A percentile compares a stretch with the other conserved stretches of the same genome.
Conservation (phyloP, 345 rosid genomes). For the Brassica cretica region DNA sequence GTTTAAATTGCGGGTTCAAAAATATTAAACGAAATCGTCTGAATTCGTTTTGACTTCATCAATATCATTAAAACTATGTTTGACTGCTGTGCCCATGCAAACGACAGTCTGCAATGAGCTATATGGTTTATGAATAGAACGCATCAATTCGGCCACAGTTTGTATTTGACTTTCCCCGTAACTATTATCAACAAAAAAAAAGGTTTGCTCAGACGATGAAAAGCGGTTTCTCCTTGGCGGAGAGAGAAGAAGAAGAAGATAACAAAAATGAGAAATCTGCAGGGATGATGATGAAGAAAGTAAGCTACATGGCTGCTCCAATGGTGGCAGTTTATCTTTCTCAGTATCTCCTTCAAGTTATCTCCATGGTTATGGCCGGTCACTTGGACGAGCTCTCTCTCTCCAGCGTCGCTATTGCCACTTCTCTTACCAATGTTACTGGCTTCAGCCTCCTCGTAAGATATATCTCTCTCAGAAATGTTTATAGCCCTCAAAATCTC, state of each 20-base stretch:
- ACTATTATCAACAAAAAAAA: neutral
- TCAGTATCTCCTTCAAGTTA: slow-evolving; percentile 35
- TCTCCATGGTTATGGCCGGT: slow-evolving; percentile 40
- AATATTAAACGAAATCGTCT: no score
- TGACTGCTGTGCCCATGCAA: no score
- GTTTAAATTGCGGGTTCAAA: no score
- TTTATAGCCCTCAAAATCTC: no score
- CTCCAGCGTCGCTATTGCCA: slow-evolving; percentile 33
- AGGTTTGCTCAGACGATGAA: slow-evolving; percentile 10
- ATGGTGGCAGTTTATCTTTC: slow-evolving; percentile 40
- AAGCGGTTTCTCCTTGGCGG: slow-evolving; percentile 22
- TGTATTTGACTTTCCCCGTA: neutral
- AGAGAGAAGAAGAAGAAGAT: slow-evolving; percentile 1
- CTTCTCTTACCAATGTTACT: slow-evolving; percentile 31
- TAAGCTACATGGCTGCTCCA: slow-evolving; percentile 38
- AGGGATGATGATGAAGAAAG: slow-evolving; percentile 35
- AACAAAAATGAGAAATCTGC: neutral
- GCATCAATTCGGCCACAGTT: no score
- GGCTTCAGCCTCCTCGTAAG: slow-evolving; percentile 37
- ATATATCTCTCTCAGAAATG: neutral
- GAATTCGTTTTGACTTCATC: no score
- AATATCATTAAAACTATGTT: no score
- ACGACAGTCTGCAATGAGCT: no score
- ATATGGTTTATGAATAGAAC: no score
- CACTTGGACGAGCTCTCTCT: slow-evolving; percentile 37